Evolutionary conservation across 768 basidiomycete species (phyloP), one percentile per base, ranked within the genome.

Genomic region (Kwoniella mangroviensis): DNA sequence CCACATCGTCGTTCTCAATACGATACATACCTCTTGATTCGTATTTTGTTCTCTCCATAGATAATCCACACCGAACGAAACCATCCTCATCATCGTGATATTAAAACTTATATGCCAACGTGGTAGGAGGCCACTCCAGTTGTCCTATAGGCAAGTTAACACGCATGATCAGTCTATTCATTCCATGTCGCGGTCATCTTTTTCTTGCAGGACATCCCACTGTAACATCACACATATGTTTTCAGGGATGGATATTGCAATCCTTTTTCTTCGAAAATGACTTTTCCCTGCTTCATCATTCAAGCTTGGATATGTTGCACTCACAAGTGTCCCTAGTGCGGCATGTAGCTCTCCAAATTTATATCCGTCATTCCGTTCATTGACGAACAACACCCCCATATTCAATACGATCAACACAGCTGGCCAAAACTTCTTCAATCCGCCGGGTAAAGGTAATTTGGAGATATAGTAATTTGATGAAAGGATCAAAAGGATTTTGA

Each of bases 71-170:
- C 89, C 91, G 85, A 94, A 99, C 0, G 94, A 95, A 6, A 99
- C 86, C 15, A 98, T 86, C 41, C 96, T 89, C 52, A 98, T 86
- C 91, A 95, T 95, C 2, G 94, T 94, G 74, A 98, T 94, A 82
- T 98, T 98, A 86, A 96, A 98, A 74, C 85, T 88, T 75, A 98
- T 86, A 74, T 98, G 89, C 97, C 97, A 99, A 21, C 94, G 87
- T 12, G 94, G 92, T 70, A 95, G 90, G 19, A 92, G 84, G 6
- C 97, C 97, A 7, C 49, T 57, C 45, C 78, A 72, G 0, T 57
- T 58, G 63, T 84, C 80, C 87, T 84, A 73, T 86, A 24, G 10
- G 54, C 51, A 28, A 28, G 28, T 28, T 28, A 28, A 4, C 28
- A 28, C 28, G 28, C 28, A 28, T 34, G 34, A 34, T 34, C 34